These are phyloP conservation scores for Vanilla planifolia DNA, from an alignment of 106 monocot species.

Conservation along the genomic window DNA sequence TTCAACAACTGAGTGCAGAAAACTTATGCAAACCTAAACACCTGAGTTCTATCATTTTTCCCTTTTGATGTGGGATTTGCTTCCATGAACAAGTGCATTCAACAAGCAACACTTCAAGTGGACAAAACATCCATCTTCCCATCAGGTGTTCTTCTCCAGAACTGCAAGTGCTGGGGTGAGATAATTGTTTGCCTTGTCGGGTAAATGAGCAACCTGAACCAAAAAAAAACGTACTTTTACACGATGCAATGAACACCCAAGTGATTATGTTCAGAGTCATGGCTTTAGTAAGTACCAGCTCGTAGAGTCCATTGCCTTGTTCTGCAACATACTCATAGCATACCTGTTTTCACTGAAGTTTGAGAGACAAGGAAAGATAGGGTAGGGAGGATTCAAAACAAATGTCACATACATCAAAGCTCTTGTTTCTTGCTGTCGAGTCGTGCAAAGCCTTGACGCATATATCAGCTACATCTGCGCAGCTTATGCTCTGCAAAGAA, in stretches of 20 bases:
- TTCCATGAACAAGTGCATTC: too few relatives aligned
- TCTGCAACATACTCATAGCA: slow-evolving; percentile 93
- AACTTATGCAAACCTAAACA: too few relatives aligned
- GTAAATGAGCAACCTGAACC: slow-evolving; percentile 88
- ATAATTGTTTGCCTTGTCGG: slow-evolving; percentile 99
- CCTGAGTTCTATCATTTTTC: too few relatives aligned
- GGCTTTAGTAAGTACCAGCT: slow-evolving; percentile 43
- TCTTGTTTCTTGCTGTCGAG: slow-evolving; percentile 97
- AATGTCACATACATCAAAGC: slow-evolving; percentile 73
- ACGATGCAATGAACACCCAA: not conserved
- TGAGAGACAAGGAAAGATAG: not conserved
- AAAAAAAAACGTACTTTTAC: too few relatives aligned
- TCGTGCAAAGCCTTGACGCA: slow-evolving; percentile 98
- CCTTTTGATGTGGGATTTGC: too few relatives aligned
- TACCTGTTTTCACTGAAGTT: slow-evolving; percentile 34
- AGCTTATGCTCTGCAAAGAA: slow-evolving; percentile 74
- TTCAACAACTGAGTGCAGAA: too few relatives aligned
- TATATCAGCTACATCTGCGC: slow-evolving; percentile 97
- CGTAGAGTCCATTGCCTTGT: slow-evolving; percentile 82
- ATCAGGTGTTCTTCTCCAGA: slow-evolving; percentile 92
- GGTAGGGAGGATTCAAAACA: not conserved
- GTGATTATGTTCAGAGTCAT: not conserved
- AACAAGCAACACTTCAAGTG: too few relatives aligned
- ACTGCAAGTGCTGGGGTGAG: slow-evolving; percentile 88
- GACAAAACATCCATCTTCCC: not conserved